Base-by-base conservation (phyloP, 169 alveolate species). In the Cryptosporidium sp. region DNA sequence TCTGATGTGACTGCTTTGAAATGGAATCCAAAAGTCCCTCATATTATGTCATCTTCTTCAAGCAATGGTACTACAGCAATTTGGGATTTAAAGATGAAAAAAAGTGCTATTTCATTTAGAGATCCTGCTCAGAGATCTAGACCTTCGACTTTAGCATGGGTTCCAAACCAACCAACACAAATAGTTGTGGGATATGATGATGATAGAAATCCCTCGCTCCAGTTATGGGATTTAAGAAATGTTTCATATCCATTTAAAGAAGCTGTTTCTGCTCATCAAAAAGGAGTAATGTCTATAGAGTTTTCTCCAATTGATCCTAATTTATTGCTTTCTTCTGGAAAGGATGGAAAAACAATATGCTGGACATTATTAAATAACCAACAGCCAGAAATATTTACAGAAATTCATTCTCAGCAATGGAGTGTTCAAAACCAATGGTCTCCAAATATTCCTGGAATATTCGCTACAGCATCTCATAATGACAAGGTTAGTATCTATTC, bases 211-310 rank as follows among this genome's bases (percentile, higher is more conserved):
- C 97, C 97, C 0, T 91, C 96, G 18, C 85, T 95, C 70, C 97
- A 95, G 84, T 71, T 95, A 23, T 95, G 97, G 97, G 97, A 95
- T 71, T 85, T 95, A 56, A 85, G 97, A n/a, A 95, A 95, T 84
- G 91, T 93, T 31, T 85, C 94, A 23, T 94, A 87, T 39, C 97
- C 97, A 39, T 85, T 95, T 37, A 94, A 93, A 86, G 97, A 95
- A 85, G 93, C 95, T 62, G 92, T 39, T 12, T 86, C 87, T 16
- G 93, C 93, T 18, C 95, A 93, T 69, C 94, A 95, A 69, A 94
- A 93, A 91, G 97, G 97, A 31, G 87, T 94, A n/a, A 94, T 94
- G 44, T 91, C 94, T 53, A 86, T 94, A 31, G 92, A 91, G 56
- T 89, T 94, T 58, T 93, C 94, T 71, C 93, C 86, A n/a, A 91